Evolutionary conservation across 495 filamentous ascomycete genomes (phyloP).

Genomic region (Penicillium diatomitis): DNA sequence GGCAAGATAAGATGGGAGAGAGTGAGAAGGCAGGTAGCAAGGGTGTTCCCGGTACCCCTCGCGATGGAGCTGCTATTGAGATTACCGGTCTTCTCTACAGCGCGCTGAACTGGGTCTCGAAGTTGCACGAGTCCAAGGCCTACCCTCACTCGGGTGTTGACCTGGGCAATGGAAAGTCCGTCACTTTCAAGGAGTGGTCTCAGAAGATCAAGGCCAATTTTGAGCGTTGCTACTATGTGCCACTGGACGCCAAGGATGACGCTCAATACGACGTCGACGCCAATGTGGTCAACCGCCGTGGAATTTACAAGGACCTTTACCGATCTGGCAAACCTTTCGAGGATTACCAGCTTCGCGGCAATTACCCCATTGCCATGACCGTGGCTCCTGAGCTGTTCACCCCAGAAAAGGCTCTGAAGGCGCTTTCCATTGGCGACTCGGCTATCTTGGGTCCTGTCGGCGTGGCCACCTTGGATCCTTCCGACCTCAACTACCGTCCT

Average conservation of each 20-base stretch:
- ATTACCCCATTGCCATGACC: conserved; percentile 94
- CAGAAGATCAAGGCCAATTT: conserved; percentile 74
- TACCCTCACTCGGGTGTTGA: conserved; percentile 67
- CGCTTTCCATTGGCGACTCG: conserved; percentile 69
- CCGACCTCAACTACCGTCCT: conserved; percentile 83
- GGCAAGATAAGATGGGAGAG: conserved; percentile 99
- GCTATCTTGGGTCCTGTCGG: conserved; percentile 78
- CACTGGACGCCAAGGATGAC: conserved; percentile 58
- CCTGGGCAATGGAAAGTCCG: conserved; percentile 40
- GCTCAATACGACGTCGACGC: conserved; percentile 69
- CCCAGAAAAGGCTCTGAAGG: conserved; percentile 61
- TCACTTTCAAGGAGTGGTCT: conserved; percentile 77
- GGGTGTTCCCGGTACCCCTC: conserved; percentile 89
- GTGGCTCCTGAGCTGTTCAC: conserved; percentile 85
- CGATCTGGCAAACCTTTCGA: conserved; percentile 87
- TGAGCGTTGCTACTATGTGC: conserved; percentile 83
- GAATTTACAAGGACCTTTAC: conserved; percentile 97
- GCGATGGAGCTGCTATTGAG: conserved; percentile 91
- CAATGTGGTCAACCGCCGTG: conserved; percentile 70
- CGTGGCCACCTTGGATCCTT: conserved; percentile 91
- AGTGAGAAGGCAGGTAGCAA: conserved; percentile 83
- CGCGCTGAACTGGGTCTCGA: conserved; percentile 67
- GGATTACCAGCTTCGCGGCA: conserved; percentile 91
- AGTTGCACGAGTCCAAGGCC: conserved; percentile 53
- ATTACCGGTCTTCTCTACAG: conserved; percentile 91